Conservation (phyloP, 2,329 filamentous ascomycete genomes). For the Penicillium thymicola region DNA sequence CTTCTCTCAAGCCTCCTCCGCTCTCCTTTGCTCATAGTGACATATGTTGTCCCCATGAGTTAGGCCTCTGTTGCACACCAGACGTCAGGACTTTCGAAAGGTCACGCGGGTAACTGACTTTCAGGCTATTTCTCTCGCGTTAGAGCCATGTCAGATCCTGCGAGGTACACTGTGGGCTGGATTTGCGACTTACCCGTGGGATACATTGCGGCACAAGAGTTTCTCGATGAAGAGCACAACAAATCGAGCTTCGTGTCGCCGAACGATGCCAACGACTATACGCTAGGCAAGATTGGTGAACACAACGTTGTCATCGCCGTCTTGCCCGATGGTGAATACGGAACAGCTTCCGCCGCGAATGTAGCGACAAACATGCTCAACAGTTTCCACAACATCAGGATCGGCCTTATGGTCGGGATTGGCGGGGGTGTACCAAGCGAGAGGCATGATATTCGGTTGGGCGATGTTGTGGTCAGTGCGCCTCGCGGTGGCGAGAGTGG, state of each 20-base stretch:
- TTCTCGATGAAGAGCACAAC: neutral
- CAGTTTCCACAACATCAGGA: neutral
- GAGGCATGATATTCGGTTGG: constrained; percentile 26
- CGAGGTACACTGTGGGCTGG: neutral
- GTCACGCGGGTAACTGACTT: neutral
- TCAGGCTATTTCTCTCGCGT: neutral
- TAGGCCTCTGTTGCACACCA: neutral
- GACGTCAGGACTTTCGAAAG: neutral
- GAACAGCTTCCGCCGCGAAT: neutral
- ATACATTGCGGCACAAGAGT: neutral
- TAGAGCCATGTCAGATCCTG: neutral
- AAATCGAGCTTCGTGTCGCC: neutral
- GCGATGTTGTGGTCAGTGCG: constrained; percentile 6
- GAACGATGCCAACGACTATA: neutral
- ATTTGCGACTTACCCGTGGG: neutral
- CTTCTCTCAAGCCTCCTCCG: neutral
- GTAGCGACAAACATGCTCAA: neutral
- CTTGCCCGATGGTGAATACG: neutral
- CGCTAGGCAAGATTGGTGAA: neutral
- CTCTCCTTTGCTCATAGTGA: neutral
- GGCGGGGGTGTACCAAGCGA: constrained; percentile 31
- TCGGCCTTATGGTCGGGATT: constrained; percentile 20
- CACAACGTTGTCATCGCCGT: neutral
- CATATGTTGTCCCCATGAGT: neutral
- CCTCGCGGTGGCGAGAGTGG: constrained; percentile 1